Base-by-base conservation (phyloP, 345 rosid species). In the Gossypium anomalum region DNA sequence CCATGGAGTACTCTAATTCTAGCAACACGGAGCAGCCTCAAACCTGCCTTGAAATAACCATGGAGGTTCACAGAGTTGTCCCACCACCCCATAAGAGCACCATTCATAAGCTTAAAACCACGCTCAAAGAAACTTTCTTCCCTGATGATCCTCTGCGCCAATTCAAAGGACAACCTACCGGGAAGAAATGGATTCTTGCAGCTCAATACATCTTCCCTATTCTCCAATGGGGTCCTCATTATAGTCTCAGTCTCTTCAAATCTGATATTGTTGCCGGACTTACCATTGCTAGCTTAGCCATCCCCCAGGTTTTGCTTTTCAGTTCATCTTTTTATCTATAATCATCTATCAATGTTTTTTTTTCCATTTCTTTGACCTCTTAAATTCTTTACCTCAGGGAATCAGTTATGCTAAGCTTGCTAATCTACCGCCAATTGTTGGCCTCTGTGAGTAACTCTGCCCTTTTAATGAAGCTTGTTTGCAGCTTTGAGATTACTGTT, bases 341-440 rank as follows among this genome's bases (percentile, higher is more conserved):
- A 23, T 60, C 4, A 7, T 29, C 66, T 13, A 48, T 15, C 52
- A 16, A 29, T 34, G 8, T 14, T 23, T 3, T 58, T 58, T 58
- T 58, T 25, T 3, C 15, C 8, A 1, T 22, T 23, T 58, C 2
- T 94, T 62, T 62, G 45, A 62, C 67, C 6, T 34, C 45, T 62
- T 11, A 29, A 34, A 15, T 52, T 53, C 52, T 29, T 17, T 27
- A n/a, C 74, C 71, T 80, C 89, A 94, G 97, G 98, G 97, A 3
- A 94, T 94, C 75, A 92, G 97, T 74, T 94, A 94, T 72, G 98
- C 98, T 1, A 91, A 94, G 86, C 97, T 94, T 71, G 98, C 98
- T 9, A 91, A 63, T 84, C 84, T 94, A 52, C 97, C 93, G 20
- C 95, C 98, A 20, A 92, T 92, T 25, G 93, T 92, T 38, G 98